Percentiles rank a stretch among this genome's conserved stretches.
Evolutionary conservation across 257 asterid species (phyloP).

Genomic region (Solanum habrochaites): DNA sequence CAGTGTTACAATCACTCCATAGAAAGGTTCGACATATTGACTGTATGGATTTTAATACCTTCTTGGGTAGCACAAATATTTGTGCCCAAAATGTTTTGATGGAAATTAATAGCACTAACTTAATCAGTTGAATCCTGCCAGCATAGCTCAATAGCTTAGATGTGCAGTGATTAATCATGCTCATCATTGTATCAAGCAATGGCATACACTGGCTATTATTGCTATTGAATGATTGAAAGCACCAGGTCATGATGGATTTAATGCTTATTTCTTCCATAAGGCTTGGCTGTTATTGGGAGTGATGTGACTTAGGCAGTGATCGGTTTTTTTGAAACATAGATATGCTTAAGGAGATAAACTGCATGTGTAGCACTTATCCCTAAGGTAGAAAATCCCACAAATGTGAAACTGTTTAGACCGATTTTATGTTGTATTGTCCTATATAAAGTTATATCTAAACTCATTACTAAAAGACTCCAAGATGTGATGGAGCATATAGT

Average conservation of each 20-base stretch:
- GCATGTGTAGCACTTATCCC: not conserved
- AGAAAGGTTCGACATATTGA: no score
- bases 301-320: not conserved
- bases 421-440: not conserved
- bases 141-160: no score
- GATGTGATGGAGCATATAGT: no score
- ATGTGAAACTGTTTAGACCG: not conserved
- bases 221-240: not conserved
- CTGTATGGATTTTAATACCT: no score
- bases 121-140: no score
- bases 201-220: no score
- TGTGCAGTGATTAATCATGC: no score
- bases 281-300: not conserved
- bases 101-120: no score
- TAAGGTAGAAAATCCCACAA: not conserved
- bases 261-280: not conserved
- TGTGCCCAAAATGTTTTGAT: not conserved
- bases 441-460: not conserved
- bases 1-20: no score
- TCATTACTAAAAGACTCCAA: no score
- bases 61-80: no score
- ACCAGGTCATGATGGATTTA: not conserved
- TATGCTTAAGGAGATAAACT: not conserved
- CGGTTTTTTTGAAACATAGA: not conserved
- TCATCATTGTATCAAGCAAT: no score